Conservation (phyloP, 2,329 filamentous ascomycete species). For the Hypoxylon sp. region DNA sequence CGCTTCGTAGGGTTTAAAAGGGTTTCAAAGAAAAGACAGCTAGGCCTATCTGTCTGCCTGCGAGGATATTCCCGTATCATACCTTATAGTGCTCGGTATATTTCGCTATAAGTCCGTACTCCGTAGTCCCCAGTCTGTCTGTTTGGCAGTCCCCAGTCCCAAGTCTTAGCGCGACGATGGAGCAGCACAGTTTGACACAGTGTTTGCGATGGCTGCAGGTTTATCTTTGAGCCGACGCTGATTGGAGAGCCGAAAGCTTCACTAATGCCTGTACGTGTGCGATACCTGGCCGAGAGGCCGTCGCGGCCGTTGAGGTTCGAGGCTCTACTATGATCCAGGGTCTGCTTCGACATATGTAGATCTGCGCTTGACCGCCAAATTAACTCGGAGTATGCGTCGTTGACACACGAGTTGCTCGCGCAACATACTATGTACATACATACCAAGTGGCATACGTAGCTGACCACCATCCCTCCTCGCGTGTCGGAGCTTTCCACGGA, state of each 20-base stretch:
- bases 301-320: slow-evolving; percentile 27
- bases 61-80: slow-evolving; percentile 4
- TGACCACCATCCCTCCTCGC: slow-evolving; percentile 6
- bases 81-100: no score
- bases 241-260: slow-evolving; percentile 33
- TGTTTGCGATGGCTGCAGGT: slow-evolving; percentile 41
- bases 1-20: no score
- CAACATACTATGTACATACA: slow-evolving; percentile 2
- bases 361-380: slow-evolving; percentile 31
- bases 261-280: slow-evolving; percentile 32
- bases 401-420: no score
- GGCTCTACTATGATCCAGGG: slow-evolving; percentile 9
- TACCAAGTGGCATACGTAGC: background rate
- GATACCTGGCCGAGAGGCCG: no score
- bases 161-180: slow-evolving; percentile 23
- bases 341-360: slow-evolving; percentile 12
- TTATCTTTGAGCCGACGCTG: slow-evolving; percentile 41
- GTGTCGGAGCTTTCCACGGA: slow-evolving; percentile 1
- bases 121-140: no score
- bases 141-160: background rate
- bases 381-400: slow-evolving; percentile 15
- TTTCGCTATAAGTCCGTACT: no score
- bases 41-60: background rate
- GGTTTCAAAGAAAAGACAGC: background rate
- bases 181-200: slow-evolving; percentile 41